Evolutionary conservation across 2,329 filamentous ascomycete species (phyloP).

Genomic region (Bipolaris gigantea): DNA sequence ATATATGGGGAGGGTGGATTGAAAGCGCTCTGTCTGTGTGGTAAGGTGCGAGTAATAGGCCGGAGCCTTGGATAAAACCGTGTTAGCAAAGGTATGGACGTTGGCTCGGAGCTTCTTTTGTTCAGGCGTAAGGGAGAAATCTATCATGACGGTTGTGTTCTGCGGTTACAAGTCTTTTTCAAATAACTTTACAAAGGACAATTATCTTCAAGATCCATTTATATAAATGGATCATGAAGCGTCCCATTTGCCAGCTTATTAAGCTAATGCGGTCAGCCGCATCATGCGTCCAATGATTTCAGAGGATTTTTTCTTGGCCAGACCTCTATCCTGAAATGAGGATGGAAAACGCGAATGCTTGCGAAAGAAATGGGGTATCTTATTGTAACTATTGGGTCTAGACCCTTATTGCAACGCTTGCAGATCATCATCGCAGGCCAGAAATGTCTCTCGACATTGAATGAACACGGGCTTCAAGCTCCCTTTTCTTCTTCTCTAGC

Average conservation of each 20-base stretch:
- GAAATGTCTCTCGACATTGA: constrained; percentile 71
- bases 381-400: constrained; percentile 6
- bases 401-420: not conserved
- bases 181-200: not conserved
- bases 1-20: constrained; percentile 53
- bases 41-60: constrained; percentile 17
- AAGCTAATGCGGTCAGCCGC: not conserved
- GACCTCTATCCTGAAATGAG: not conserved
- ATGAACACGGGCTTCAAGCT: constrained; percentile 64
- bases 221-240: not conserved
- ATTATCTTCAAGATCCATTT: not conserved
- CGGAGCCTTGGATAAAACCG: constrained; percentile 17
- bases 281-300: not conserved
- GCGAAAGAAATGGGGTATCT: constrained; percentile 10
- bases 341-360: not conserved
- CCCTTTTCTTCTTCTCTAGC: constrained; percentile 64
- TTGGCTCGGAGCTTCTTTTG: not conserved
- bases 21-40: constrained; percentile 48
- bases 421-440: constrained; percentile 50
- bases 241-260: not conserved
- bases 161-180: not conserved
- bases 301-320: not conserved
- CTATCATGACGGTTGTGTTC: not conserved
- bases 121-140: not conserved
- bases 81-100: not conserved